phyloP scores from a whole-genome alignment of 208 protist species.

The Novymonas esmeraldas region DNA sequence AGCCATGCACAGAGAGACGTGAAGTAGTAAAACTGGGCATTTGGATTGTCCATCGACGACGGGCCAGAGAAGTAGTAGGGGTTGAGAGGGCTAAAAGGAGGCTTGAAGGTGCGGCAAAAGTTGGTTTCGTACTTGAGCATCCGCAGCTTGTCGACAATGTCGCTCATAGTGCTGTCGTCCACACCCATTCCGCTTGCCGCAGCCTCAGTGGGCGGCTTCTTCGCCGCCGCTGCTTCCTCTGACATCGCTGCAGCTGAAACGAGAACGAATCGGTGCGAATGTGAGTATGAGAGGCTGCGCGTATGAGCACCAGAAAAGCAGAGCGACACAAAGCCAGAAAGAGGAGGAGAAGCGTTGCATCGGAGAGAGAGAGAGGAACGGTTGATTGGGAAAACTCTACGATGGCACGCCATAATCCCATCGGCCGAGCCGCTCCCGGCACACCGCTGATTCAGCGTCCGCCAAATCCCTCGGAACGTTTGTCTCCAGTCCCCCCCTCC shows the following conservation, averaged over 20 bases:
- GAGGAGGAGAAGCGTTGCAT: too few relatives aligned
- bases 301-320: background rate
- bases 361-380: too few relatives aligned
- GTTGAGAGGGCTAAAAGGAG: slow-evolving; percentile 83
- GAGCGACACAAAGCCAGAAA: background rate
- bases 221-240: slow-evolving; percentile 1
- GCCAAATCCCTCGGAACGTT: too few relatives aligned
- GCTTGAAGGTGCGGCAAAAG: slow-evolving; percentile 76
- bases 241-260: slow-evolving; percentile 14
- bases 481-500: too few relatives aligned
- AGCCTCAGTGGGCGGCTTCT: slow-evolving; percentile 17
- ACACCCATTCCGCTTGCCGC: slow-evolving; percentile 20
- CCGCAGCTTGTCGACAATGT: slow-evolving; percentile 87
- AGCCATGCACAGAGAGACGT: slow-evolving; percentile 89
- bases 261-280: background rate
- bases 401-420: too few relatives aligned
- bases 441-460: too few relatives aligned
- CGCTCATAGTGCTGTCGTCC: slow-evolving; percentile 82
- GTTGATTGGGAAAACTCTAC: too few relatives aligned
- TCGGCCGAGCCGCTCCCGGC: too few relatives aligned
- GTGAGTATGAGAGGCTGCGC: too few relatives aligned
- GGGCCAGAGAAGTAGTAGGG: slow-evolving; percentile 80
- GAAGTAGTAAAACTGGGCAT: slow-evolving; percentile 92
- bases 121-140: slow-evolving; percentile 83
- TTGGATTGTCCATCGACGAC: slow-evolving; percentile 86